A percentile compares a stretch with the other conserved stretches of the same genome.
Evolutionary conservation across 75 land plant genomes (phyloP).

Genomic region (Chamaecyparis obtusa): DNA sequence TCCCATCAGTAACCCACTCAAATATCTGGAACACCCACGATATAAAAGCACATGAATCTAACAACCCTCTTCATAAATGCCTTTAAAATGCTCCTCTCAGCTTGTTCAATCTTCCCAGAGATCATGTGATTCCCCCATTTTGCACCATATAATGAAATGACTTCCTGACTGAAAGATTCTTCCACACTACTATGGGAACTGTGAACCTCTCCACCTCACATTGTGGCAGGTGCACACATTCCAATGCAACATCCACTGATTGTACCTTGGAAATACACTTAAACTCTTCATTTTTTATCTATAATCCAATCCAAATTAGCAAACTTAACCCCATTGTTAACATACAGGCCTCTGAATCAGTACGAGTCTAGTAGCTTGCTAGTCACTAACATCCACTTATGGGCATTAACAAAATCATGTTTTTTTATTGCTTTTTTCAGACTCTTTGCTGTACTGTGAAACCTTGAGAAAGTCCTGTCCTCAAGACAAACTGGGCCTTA

Average conservation of each 20-base stretch:
- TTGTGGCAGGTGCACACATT: neutral
- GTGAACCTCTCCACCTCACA: neutral
- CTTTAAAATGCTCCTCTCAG: neutral
- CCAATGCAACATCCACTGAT: neutral
- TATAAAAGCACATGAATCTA: neutral
- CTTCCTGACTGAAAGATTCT: slow-evolving; percentile 3
- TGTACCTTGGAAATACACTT: neutral
- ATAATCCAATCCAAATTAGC: neutral
- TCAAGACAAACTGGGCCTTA: neutral
- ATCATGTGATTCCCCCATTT: slow-evolving; percentile 1
- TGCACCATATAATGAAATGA: neutral
- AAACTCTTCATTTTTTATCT: neutral
- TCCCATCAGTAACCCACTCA: slow-evolving; percentile 9
- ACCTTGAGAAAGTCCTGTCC: neutral
- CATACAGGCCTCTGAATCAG: neutral
- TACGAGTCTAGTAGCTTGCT: neutral
- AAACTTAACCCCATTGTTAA: neutral
- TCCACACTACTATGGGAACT: neutral
- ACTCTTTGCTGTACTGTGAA: neutral
- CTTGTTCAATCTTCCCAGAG: neutral
- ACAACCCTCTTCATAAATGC: neutral
- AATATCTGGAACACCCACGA: neutral
- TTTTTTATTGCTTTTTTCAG: neutral
- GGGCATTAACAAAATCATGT: neutral
- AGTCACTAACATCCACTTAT: neutral